A percentile compares a stretch with the other conserved stretches of the same genome.
phyloP scores from a whole-genome alignment of 768 basidiomycete species.

The Calocybe cyanea region DNA sequence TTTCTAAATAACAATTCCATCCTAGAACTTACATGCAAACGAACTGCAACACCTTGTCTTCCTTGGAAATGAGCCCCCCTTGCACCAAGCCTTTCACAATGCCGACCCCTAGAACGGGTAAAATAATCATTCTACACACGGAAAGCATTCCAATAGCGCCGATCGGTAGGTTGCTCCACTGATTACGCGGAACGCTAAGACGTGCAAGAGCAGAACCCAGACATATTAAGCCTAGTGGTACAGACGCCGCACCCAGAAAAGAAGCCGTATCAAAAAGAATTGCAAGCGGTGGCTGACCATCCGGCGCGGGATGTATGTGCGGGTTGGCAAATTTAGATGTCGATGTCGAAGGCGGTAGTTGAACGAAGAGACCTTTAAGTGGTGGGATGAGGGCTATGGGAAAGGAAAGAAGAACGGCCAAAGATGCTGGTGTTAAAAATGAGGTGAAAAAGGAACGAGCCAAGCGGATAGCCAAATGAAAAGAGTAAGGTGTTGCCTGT shows the following conservation, averaged over 20 bases:
- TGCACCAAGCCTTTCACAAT: slow-evolving; percentile 49
- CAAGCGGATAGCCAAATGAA: not conserved
- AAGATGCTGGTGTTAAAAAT: slow-evolving; percentile 38
- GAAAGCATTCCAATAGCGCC: slow-evolving; percentile 54
- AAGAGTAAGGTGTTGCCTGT: not conserved
- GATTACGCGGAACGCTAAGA: slow-evolving; percentile 43
- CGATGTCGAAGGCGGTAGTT: slow-evolving; percentile 22
- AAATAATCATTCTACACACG: slow-evolving; percentile 48
- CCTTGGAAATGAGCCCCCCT: slow-evolving; percentile 40
- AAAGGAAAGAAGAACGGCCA: slow-evolving; percentile 44
- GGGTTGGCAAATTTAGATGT: slow-evolving; percentile 16
- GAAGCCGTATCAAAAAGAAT: slow-evolving; percentile 45
- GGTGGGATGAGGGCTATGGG: slow-evolving; percentile 44
- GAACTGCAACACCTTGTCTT: slow-evolving; percentile 59
- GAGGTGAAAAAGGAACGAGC: slow-evolving; percentile 23
- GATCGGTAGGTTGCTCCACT: slow-evolving; percentile 40
- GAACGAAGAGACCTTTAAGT: slow-evolving; percentile 51
- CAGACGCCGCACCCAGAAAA: slow-evolving; percentile 51
- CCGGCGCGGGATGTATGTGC: slow-evolving; percentile 43
- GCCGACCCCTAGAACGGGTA: slow-evolving; percentile 59
- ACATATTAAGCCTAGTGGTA: slow-evolving; percentile 51
- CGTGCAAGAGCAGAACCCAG: slow-evolving; percentile 58
- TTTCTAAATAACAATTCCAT: not conserved
- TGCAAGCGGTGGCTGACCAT: slow-evolving; percentile 53
- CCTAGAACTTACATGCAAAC: slow-evolving; percentile 57